Evolutionary conservation across 345 rosid species (phyloP).

Genomic region (Heritiera littoralis): DNA sequence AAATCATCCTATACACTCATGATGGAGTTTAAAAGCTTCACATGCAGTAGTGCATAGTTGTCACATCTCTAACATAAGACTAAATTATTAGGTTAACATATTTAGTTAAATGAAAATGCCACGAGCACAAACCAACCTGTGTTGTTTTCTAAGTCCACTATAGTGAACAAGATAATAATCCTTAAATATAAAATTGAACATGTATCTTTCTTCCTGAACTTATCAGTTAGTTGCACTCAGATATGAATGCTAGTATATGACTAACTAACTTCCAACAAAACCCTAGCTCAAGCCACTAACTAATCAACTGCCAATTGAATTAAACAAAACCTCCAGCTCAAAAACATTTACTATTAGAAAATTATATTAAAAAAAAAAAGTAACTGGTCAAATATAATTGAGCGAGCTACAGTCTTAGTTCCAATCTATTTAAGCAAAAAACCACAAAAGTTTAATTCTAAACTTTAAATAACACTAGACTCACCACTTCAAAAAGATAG

Average conservation of each 20-base stretch:
- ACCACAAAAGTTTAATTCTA: neutral
- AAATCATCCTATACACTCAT: neutral
- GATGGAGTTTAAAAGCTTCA: neutral
- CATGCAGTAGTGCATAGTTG: neutral
- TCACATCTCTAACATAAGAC: neutral
- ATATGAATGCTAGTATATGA: neutral
- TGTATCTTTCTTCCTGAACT: neutral
- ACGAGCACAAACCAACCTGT: neutral
- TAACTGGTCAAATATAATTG: neutral
- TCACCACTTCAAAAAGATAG: constrained; percentile 15
- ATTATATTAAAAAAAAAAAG: neutral
- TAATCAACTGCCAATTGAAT: neutral
- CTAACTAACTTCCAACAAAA: constrained; percentile 2
- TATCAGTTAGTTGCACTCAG: constrained; percentile 5
- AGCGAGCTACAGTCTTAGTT: neutral
- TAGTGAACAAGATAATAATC: neutral
- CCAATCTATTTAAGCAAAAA: constrained; percentile 11
- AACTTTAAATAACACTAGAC: constrained; percentile 1
- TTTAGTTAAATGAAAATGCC: neutral
- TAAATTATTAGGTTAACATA: neutral
- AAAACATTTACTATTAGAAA: neutral
- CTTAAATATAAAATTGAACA: neutral
- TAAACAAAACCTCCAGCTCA: neutral
- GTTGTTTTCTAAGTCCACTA: neutral
- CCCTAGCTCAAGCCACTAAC: constrained; percentile 15